Conservation (phyloP, 2,329 filamentous ascomycete species). For the Microcyclospora pomicola region DNA sequence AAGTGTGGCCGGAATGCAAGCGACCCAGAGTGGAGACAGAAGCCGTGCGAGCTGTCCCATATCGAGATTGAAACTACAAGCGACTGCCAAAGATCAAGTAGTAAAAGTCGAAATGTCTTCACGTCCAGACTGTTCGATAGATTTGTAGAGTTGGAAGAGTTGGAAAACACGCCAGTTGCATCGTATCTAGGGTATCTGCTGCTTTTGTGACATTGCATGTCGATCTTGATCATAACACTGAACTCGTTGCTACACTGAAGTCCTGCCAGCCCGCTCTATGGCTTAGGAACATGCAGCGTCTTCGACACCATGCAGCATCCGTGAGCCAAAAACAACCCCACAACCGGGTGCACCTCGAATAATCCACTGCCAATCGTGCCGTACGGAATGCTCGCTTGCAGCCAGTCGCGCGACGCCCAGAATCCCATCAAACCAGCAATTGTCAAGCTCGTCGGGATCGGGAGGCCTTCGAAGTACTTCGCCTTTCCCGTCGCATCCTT, state of each 20-base stretch:
- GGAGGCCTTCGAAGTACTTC: conserved; percentile 91
- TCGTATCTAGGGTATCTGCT: too few species aligned
- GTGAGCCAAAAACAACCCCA: conserved; percentile 69
- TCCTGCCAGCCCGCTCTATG: conserved; percentile 14
- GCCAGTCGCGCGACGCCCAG: conserved; percentile 72
- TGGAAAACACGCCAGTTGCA: too few species aligned
- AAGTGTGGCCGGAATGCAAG: too few species aligned
- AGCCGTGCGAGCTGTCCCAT: too few species aligned
- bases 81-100: too few species aligned
- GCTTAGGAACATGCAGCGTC: conserved; percentile 90
- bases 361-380: conserved; percentile 53
- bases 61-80: too few species aligned
- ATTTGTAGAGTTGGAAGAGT: too few species aligned
- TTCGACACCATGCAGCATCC: conserved; percentile 93
- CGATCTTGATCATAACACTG: too few species aligned
- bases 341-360: conserved; percentile 75
- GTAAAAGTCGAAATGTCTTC: too few species aligned
- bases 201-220: too few species aligned
- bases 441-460: conserved; percentile 77
- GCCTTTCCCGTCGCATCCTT: conserved; percentile 88
- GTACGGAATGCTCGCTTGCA: conserved; percentile 62
- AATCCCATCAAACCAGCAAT: conserved; percentile 77
- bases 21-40: too few species aligned
- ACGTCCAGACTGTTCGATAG: too few species aligned
- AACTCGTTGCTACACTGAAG: background rate